Conservation (phyloP, 2,329 filamentous ascomycete species). For the Graphilbum ipis-grandicollis region DNA sequence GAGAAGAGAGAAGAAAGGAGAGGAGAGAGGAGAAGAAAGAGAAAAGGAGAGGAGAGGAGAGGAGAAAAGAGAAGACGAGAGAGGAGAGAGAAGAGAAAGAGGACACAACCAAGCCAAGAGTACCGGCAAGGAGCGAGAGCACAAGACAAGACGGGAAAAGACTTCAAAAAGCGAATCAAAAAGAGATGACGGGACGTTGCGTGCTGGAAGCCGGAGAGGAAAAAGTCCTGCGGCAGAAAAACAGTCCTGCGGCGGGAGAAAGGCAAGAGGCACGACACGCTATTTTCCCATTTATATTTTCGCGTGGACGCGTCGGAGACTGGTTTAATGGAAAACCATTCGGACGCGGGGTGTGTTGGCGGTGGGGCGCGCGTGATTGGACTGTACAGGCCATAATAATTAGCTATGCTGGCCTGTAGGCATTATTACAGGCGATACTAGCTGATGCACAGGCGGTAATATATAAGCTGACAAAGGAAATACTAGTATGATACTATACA, state of each 20-base stretch:
- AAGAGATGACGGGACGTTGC: neutral
- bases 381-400: too few species aligned
- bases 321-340: constrained; percentile 8
- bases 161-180: too few species aligned
- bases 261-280: neutral
- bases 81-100: too few species aligned
- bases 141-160: too few species aligned
- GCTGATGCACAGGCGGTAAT: neutral
- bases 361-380: too few species aligned
- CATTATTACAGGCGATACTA: too few species aligned
- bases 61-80: too few species aligned
- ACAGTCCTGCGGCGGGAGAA: neutral
- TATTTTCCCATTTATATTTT: constrained; percentile 3
- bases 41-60: too few species aligned
- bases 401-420: too few species aligned
- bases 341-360: constrained; percentile 6
- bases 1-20: neutral
- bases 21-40: neutral
- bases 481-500: neutral
- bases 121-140: too few species aligned
- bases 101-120: too few species aligned
- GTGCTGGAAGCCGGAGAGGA: neutral
- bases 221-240: too few species aligned
- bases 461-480: neutral
- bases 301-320: constrained; percentile 9